Conservation (phyloP, 1,139 yeast species). For the Yamadazyma spencermartinsiae region DNA sequence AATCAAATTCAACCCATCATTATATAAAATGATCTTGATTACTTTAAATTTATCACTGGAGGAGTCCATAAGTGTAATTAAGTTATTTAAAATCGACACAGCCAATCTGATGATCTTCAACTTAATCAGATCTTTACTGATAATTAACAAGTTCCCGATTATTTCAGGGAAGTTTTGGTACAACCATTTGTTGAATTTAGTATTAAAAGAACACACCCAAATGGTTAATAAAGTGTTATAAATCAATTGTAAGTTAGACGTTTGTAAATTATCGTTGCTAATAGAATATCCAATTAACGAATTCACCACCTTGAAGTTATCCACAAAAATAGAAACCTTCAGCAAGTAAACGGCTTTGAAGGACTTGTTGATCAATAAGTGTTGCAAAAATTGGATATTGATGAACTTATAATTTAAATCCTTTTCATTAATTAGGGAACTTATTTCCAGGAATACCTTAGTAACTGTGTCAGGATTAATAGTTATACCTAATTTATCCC, state of each 20-base stretch:
- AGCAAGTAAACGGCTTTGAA: constrained; percentile 64
- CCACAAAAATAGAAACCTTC: constrained; percentile 37
- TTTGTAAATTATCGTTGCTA: constrained; percentile 21
- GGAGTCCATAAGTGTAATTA: constrained; percentile 39
- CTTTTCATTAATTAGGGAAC: constrained; percentile 43
- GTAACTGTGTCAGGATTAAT: constrained; percentile 37
- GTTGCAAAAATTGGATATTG: constrained; percentile 67
- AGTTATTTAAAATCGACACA: constrained; percentile 68
- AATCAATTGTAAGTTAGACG: constrained; percentile 76
- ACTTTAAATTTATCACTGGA: constrained; percentile 41
- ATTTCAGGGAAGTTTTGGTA: constrained; percentile 62
- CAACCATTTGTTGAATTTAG: constrained; percentile 52
- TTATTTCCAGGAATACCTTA: constrained; percentile 44
- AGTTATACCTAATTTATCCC: constrained; percentile 9
- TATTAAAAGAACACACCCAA: constrained; percentile 84
- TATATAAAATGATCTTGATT: constrained; percentile 71
- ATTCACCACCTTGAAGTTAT: constrained; percentile 56
- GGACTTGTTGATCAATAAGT: constrained; percentile 55
- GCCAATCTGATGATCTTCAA: constrained; percentile 87
- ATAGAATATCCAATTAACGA: constrained; percentile 34
- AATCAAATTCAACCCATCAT: constrained; percentile 71
- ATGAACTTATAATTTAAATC: constrained; percentile 60
- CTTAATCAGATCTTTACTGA: constrained; percentile 77
- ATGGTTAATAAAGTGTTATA: constrained; percentile 74
- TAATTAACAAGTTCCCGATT: constrained; percentile 47